These are phyloP conservation scores for Mortierella sp. DNA, from an alignment of 371 early-diverging fungal genomes.

Conservation along the genomic window DNA sequence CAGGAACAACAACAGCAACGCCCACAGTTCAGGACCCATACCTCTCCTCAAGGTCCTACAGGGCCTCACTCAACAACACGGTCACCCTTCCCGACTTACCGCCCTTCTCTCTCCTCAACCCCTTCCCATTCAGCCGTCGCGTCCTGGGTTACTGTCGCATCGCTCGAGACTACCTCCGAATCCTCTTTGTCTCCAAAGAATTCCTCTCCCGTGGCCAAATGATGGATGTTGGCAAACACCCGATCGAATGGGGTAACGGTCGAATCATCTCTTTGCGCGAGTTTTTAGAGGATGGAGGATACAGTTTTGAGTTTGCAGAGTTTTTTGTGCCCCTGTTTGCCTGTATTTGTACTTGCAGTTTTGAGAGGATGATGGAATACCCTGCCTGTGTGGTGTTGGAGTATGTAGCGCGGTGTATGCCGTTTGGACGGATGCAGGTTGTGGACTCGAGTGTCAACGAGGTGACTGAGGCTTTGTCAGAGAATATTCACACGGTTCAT, in stretches of 20 bases:
- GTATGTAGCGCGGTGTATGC: conserved; percentile 68
- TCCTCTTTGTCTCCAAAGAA: conserved; percentile 52
- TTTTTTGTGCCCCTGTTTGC: conserved; percentile 85
- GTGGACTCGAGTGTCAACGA: conserved; percentile 69
- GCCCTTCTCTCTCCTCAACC: conserved; percentile 52
- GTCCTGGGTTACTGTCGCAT: conserved; percentile 56
- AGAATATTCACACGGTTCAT: conserved; percentile 59
- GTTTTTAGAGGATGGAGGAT: conserved; percentile 41
- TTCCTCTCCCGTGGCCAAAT: conserved; percentile 50
- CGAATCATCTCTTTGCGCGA: conserved; percentile 42
- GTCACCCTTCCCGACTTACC: conserved; percentile 57
- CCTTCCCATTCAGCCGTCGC: conserved; percentile 54
- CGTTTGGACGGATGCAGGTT: conserved; percentile 72
- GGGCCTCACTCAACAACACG: conserved; percentile 38
- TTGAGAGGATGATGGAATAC: conserved; percentile 76
- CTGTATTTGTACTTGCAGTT: conserved; percentile 84
- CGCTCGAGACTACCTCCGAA: conserved; percentile 52
- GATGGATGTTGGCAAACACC: conserved; percentile 58
- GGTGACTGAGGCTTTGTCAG: conserved; percentile 65
- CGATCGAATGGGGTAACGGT: conserved; percentile 54
- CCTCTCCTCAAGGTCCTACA: conserved; percentile 54
- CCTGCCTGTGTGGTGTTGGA: conserved; percentile 81
- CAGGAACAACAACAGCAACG: neutral
- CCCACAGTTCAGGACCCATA: conserved; percentile 44
- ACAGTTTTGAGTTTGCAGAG: conserved; percentile 61